Base-by-base conservation (phyloP, 805 yeast species). In the Hanseniaspora lachancei region DNA sequence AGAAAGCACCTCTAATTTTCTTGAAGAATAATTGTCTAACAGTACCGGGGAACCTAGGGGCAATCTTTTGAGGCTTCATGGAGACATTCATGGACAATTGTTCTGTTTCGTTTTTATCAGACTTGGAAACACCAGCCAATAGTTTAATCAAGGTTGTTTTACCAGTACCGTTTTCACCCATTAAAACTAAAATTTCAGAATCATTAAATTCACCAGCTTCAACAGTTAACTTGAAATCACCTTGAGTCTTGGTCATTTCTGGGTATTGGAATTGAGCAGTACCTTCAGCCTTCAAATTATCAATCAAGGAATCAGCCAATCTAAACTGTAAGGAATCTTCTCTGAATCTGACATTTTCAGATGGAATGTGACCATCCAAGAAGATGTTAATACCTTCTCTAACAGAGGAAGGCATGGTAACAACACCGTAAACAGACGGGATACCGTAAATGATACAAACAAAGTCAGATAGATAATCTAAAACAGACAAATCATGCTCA, bases 121-220 rank as follows among this genome's bases (percentile, higher is more conserved):
- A 91, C 50, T 84, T 77, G 62, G 87, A 77, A 29, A 88, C 88
- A 67, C 97, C 98, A 23, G 99, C 97, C 65, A 93, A 77, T 65
- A 93, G 75, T 70, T 85, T 86, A 79, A 97, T 91, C 76, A 93
- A 83, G 16, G 99, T 93, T 43, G 99, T 93, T 75, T 93, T 93
- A 76, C 99, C 99, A 20, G 98, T 93, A 75, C 99, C 99, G 71
- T 93, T 93, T 74, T 93, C 98, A 69, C 99, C 99, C 95, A 93
- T 91, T 96, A 93, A 87, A 57, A 93, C 98, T 65, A 93, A 78
- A 64, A 93, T 93, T 75, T 93, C 98, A 44, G 96, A 86, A 70
- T 93, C 95, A 57, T 95, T 83, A 73, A 91, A 93, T 58, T 84
- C 89, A 73, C 99, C 99, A 47, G 79, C 66, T 66, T 86, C 84